Conservation (phyloP, 1,284 basidiomycete species). For the Austroboletus niveus region DNA sequence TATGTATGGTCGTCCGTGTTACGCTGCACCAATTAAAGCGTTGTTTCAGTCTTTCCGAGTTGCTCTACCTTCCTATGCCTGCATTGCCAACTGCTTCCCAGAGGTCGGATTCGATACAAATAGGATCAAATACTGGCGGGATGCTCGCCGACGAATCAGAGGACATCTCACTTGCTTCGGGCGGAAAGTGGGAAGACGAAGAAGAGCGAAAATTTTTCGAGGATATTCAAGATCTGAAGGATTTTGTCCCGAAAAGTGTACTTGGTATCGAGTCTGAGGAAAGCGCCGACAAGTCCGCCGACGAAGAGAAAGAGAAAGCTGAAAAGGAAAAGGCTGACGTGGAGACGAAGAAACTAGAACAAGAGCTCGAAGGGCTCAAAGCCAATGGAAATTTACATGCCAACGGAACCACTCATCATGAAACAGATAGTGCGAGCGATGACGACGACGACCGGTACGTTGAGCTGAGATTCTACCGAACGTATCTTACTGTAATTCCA, state of each 20-base stretch:
- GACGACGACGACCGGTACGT: constrained; percentile 54
- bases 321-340: constrained; percentile 52
- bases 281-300: constrained; percentile 38
- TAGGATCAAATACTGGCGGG: constrained; percentile 53
- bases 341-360: constrained; percentile 67
- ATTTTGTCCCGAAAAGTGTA: constrained; percentile 86
- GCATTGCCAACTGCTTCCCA: constrained; percentile 77
- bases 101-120: constrained; percentile 75
- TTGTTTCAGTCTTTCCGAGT: constrained; percentile 74
- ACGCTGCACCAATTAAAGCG: constrained; percentile 4
- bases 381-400: constrained; percentile 33
- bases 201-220: constrained; percentile 96
- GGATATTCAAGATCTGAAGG: constrained; percentile 87
- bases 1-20: constrained; percentile 34
- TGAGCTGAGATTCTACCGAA: constrained; percentile 10
- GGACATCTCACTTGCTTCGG: constrained; percentile 53
- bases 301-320: constrained; percentile 44
- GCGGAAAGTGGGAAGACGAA: constrained; percentile 98
- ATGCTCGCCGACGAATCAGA: constrained; percentile 48
- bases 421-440: constrained; percentile 24
- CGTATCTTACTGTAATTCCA: constrained; percentile 8
- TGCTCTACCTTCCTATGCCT: constrained; percentile 81
- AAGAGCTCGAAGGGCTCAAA: constrained; percentile 58
- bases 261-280: constrained; percentile 77
- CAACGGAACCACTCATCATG: constrained; percentile 18